These are phyloP conservation scores for Suillus bovinus DNA, from an alignment of 768 basidiomycete genomes.

Conservation along the genomic window DNA sequence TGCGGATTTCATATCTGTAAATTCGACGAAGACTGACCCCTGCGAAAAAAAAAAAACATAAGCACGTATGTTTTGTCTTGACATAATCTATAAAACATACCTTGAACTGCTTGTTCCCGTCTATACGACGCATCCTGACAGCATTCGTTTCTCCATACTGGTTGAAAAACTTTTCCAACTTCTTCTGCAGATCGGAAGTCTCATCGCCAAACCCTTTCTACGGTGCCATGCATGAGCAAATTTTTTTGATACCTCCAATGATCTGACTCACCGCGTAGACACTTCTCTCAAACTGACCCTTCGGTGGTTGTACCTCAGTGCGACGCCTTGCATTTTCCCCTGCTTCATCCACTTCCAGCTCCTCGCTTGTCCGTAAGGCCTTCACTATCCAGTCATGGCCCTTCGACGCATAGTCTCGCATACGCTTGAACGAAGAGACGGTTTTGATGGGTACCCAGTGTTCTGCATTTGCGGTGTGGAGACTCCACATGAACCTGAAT, in stretches of 20 bases:
- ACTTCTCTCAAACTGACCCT: conserved; percentile 78
- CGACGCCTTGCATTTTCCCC: conserved; percentile 72
- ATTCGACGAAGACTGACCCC: conserved; percentile 95
- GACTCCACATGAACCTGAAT: conserved; percentile 90
- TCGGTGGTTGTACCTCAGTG: conserved; percentile 76
- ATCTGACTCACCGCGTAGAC: conserved; percentile 77
- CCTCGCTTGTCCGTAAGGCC: conserved; percentile 54
- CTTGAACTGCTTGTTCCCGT: conserved; percentile 86
- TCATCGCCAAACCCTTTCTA: conserved; percentile 90
- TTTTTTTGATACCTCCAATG: not conserved
- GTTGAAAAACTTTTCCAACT: conserved; percentile 79
- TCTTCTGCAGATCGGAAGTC: conserved; percentile 60
- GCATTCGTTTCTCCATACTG: conserved; percentile 77
- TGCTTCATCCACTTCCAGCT: conserved; percentile 74
- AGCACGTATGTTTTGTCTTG: not conserved
- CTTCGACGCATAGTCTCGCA: conserved; percentile 66
- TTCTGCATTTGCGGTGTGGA: conserved; percentile 75
- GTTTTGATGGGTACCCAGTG: conserved; percentile 91
- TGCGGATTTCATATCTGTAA: conserved; percentile 65
- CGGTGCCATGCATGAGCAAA: conserved; percentile 5
- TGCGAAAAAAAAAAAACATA: conserved; percentile 30
- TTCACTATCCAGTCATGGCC: conserved; percentile 71
- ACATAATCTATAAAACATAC: conserved; percentile 38
- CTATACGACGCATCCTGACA: conserved; percentile 83
- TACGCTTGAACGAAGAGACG: conserved; percentile 92